Evolutionary conservation across 2,329 filamentous ascomycete species (phyloP).

Genomic region (Monilinia polystroma): DNA sequence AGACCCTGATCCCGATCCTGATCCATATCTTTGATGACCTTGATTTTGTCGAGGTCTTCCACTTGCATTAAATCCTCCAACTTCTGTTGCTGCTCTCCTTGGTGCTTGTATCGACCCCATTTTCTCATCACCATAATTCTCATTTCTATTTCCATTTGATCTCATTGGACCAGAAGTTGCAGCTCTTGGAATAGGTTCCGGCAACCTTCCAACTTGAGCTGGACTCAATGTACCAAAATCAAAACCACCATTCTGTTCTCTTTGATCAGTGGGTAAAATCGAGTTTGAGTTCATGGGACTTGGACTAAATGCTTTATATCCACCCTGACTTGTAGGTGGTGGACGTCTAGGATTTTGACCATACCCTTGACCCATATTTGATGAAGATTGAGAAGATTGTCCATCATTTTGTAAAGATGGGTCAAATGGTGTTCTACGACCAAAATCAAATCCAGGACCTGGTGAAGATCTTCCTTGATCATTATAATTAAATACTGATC

Average conservation of each 20-base stretch:
- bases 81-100: slow-evolving; percentile 11
- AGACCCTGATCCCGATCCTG: not conserved
- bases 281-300: not conserved
- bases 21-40: not conserved
- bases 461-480: slow-evolving; percentile 6
- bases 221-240: not conserved
- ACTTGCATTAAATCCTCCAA: not conserved
- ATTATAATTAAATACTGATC: slow-evolving; percentile 10
- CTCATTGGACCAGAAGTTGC: not conserved
- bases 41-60: not conserved
- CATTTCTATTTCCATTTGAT: not conserved
- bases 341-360: not conserved
- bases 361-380: slow-evolving; percentile 5
- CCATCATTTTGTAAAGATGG: slow-evolving; percentile 8
- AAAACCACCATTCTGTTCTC: not conserved
- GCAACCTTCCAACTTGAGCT: not conserved
- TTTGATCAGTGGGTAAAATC: not conserved
- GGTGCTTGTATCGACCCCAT: not conserved
- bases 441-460: not conserved
- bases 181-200: slow-evolving; percentile 15
- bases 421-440: slow-evolving; percentile 16
- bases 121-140: slow-evolving; percentile 12
- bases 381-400: not conserved
- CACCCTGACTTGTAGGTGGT: not conserved
- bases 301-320: not conserved